Conservation (phyloP, 2,329 filamentous ascomycete species). For the Colletotrichum sublineola region DNA sequence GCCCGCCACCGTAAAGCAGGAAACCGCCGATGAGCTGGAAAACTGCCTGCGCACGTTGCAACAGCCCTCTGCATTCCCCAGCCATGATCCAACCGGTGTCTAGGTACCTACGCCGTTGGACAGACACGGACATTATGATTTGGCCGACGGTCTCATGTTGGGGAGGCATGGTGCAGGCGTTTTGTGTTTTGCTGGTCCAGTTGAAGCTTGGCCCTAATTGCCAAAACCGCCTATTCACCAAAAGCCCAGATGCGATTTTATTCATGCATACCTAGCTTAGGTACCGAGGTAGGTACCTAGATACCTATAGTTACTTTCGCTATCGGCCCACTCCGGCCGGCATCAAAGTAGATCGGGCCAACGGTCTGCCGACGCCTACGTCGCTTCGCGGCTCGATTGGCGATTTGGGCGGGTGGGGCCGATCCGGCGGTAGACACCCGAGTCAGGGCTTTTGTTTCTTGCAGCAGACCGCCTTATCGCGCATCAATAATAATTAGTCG, state of each 20-base stretch:
- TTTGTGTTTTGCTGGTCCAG: neutral
- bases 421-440: conserved; percentile 8
- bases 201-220: conserved; percentile 18
- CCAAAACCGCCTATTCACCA: conserved; percentile 3
- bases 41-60: conserved; percentile 25
- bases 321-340: conserved; percentile 3
- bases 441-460: conserved; percentile 1
- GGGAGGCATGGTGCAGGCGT: neutral
- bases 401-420: conserved; percentile 14
- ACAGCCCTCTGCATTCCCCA: conserved; percentile 22
- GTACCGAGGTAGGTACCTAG: neutral
- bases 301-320: neutral
- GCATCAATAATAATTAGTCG: neutral
- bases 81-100: conserved; percentile 13
- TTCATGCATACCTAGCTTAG: neutral
- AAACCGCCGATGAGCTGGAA: conserved; percentile 16
- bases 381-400: conserved; percentile 17
- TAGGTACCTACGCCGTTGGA: neutral
- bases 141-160: conserved; percentile 29
- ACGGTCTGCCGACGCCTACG: conserved; percentile 3
- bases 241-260: neutral
- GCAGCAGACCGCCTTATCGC: conserved; percentile 21
- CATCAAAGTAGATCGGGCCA: conserved; percentile 6
- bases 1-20: conserved; percentile 19
- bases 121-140: conserved; percentile 21